These are phyloP conservation scores for Erodium maritimum DNA, from an alignment of 345 rosid species.

Conservation along the genomic window DNA sequence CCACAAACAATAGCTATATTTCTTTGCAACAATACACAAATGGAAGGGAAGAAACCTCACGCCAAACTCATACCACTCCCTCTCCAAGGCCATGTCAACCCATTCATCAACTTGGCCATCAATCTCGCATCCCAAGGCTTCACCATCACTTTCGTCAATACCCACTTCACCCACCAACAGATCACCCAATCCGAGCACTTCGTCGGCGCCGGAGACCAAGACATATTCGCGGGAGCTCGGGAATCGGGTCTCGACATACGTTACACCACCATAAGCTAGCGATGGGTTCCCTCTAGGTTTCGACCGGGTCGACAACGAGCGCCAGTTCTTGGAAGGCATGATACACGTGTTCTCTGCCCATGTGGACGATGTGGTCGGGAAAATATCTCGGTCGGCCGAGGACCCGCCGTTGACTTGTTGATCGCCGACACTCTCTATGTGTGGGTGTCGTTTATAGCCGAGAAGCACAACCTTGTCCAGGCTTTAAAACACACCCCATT, in stretches of 20 bases:
- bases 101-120: slow-evolving; percentile 27
- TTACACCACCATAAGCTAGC: slow-evolving; percentile 47
- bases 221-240: slow-evolving; percentile 43
- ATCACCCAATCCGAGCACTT: slow-evolving; percentile 11
- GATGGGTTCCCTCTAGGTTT: slow-evolving; percentile 62
- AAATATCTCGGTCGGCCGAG: slow-evolving; percentile 9
- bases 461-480: slow-evolving; percentile 48
- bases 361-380: slow-evolving; percentile 42
- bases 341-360: slow-evolving; percentile 52
- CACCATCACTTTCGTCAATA: slow-evolving; percentile 51
- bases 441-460: slow-evolving; percentile 57
- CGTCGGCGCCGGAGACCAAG: slow-evolving; percentile 8
- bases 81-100: slow-evolving; percentile 39
- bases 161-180: slow-evolving; percentile 46
- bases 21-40: too few relatives aligned
- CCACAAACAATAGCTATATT: too few relatives aligned
- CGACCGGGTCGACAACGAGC: slow-evolving; percentile 65
- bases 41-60: slow-evolving; percentile 28
- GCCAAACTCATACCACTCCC: slow-evolving; percentile 25
- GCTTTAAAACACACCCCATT: too few relatives aligned
- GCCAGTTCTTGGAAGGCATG: slow-evolving; percentile 42
- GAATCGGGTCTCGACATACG: slow-evolving; percentile 58
- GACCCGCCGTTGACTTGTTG: slow-evolving; percentile 25
- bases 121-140: slow-evolving; percentile 35
- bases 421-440: slow-evolving; percentile 63